Base-by-base conservation (phyloP, 2,329 filamentous ascomycete species). In the Botrytis porri region DNA sequence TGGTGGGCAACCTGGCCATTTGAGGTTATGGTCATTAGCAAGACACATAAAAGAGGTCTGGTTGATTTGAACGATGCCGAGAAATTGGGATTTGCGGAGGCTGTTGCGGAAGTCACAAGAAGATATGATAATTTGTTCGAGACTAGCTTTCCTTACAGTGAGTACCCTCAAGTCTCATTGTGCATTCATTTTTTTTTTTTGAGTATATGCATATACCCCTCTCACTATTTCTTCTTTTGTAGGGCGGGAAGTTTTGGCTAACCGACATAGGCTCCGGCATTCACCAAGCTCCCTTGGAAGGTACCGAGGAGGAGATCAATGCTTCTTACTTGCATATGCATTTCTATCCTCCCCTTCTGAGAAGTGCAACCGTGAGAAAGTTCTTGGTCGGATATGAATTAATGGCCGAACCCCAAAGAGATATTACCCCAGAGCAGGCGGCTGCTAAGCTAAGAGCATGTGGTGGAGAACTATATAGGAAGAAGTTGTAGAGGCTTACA, bases 1-100 rank as follows among this genome's bases (percentile, higher is more conserved):
- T 99, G 96, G 94, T 99, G 96, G 96, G 96, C 94, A 0, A 88
- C 94, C 29, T 99, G 96, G 96, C 96, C 96, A 0, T 99, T 98
- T 75, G 96, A 99, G 85, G 92, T 95, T 64, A 92, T 99, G 85
- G 88, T 99, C 74, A 86, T 98, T 43, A 89, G 93, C 75, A 97
- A 94, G 84, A 86, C 89, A 75, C 95, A 98, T 81, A 92, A 95
- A 77, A 90, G 94, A 60, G 92, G 92, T 1, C 86, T 99, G 63
- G 90, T 97, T 25, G 95, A 99, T 81, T 86, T 99, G 54, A 88
- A 87, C 67, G 86, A 87, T 16, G 83, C 86, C 39, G 95, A 98
- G 83, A 89, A 90, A 76, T 81, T 87, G 35, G 86, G 90, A 67
- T 89, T 98, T 75, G 94, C 96, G 22, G 93, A 97, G 80, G 90